Evolutionary conservation across 345 rosid genomes (phyloP).

Genomic region (Murraya paniculata): DNA sequence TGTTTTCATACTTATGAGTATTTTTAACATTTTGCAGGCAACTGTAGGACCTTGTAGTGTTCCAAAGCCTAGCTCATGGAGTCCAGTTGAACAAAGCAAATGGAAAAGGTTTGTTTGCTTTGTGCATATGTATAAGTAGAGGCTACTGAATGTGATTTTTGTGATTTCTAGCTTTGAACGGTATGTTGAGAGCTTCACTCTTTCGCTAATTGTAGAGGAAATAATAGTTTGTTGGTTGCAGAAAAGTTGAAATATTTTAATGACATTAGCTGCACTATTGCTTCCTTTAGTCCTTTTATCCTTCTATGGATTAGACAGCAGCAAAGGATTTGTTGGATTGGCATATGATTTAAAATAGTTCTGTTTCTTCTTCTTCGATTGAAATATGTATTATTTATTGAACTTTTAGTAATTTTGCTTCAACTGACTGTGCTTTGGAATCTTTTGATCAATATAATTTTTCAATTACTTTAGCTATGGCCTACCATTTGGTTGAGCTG

Average conservation of each 20-base stretch:
- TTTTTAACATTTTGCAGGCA: constrained; percentile 53
- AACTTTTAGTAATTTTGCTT: not conserved
- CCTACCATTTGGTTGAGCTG: not conserved
- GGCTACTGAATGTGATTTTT: not conserved
- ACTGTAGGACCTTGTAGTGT: constrained; percentile 83
- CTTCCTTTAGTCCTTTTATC: not conserved
- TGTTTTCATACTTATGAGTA: not conserved
- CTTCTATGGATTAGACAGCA: not conserved
- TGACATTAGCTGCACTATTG: not conserved
- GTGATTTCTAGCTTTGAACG: not conserved
- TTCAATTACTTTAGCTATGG: not conserved
- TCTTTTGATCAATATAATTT: not conserved
- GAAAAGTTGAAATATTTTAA: not conserved
- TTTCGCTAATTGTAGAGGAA: not conserved
- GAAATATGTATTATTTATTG: not conserved
- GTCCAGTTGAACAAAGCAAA: constrained; percentile 88
- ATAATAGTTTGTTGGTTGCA: not conserved
- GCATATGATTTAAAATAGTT: not conserved
- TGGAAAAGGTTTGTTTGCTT: constrained; percentile 78
- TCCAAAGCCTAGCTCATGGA: constrained; percentile 93
- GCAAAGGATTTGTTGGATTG: not conserved
- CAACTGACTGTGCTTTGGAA: not conserved
- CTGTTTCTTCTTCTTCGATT: not conserved
- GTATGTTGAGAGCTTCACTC: not conserved
- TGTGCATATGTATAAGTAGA: not conserved